These are phyloP conservation scores for Aureobasidium sp. DNA, from an alignment of 2,329 filamentous ascomycete species.

Conservation along the genomic window DNA sequence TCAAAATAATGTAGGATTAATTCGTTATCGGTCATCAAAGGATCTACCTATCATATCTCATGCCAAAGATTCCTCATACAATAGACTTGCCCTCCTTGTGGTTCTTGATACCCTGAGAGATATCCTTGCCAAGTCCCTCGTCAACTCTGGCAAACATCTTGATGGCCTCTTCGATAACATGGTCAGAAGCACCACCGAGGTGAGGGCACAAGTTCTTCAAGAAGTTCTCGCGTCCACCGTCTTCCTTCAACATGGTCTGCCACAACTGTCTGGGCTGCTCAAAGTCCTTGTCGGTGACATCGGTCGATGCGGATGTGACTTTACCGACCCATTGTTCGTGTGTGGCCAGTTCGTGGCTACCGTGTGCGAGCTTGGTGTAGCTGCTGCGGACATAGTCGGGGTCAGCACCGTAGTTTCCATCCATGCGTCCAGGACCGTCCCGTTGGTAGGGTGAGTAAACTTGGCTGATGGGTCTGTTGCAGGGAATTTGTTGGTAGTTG, in stretches of 20 bases:
- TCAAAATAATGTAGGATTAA: too few species aligned
- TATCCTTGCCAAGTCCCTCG: slow-evolving; percentile 3
- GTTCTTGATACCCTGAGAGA: slow-evolving; percentile 6
- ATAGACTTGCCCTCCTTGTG: background rate
- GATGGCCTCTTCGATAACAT: background rate
- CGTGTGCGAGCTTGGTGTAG: slow-evolving; percentile 12
- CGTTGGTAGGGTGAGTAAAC: slow-evolving; percentile 28
- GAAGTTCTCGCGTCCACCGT: slow-evolving; percentile 23
- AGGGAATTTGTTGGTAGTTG: slow-evolving; percentile 38
- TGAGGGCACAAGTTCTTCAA: slow-evolving; percentile 21
- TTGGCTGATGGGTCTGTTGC: slow-evolving; percentile 15
- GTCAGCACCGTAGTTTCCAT: slow-evolving; percentile 39
- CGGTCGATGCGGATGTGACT: slow-evolving; percentile 19
- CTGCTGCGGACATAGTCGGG: slow-evolving; percentile 35
- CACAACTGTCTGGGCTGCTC: slow-evolving; percentile 42
- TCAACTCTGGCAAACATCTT: slow-evolving; percentile 7
- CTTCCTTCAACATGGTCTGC: slow-evolving; percentile 26
- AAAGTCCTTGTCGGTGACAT: slow-evolving; percentile 42
- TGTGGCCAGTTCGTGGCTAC: slow-evolving; percentile 15
- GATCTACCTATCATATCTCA: background rate
- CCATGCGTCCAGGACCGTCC: slow-evolving; percentile 29
- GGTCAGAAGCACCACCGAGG: background rate
- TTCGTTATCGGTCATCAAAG: background rate
- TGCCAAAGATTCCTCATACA: background rate
- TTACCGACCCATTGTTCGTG: slow-evolving; percentile 21